Evolutionary conservation across 139 green algal species (phyloP).

Genomic region (Tetradesmus obliquus): DNA sequence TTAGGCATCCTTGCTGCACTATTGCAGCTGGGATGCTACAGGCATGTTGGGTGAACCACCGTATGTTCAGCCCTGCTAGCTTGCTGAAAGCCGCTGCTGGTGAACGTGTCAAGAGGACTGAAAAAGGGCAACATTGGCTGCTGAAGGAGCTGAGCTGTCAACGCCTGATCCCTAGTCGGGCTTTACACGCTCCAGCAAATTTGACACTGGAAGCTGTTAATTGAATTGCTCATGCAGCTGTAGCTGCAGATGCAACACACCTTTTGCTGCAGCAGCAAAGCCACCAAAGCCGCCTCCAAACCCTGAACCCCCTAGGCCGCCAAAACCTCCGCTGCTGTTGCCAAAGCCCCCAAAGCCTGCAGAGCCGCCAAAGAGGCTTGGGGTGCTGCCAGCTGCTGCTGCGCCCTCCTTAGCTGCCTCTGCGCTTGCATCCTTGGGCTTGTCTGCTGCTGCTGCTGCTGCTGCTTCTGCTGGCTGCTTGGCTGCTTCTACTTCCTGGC

Average conservation of each 20-base stretch:
- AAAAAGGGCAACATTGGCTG: too few relatives aligned
- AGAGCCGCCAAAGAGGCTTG: slow-evolving; percentile 39
- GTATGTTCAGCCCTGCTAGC: too few relatives aligned
- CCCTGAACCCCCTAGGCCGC: background rate
- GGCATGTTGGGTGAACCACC: too few relatives aligned
- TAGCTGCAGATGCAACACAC: background rate
- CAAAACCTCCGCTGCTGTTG: slow-evolving; percentile 13
- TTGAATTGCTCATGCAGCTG: background rate
- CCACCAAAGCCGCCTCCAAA: slow-evolving; percentile 30
- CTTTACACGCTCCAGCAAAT: too few relatives aligned
- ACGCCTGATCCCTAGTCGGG: too few relatives aligned
- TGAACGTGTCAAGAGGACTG: too few relatives aligned
- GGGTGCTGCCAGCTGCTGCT: background rate
- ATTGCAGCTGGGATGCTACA: background rate
- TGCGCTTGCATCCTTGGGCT: background rate
- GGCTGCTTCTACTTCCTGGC: background rate
- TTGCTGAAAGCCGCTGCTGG: too few relatives aligned
- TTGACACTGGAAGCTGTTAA: too few relatives aligned
- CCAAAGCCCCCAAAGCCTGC: slow-evolving; percentile 46
- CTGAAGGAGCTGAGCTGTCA: too few relatives aligned
- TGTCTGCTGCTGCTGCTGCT: slow-evolving; percentile 1
- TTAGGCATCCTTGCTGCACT: background rate
- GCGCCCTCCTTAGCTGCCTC: background rate
- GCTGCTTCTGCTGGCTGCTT: background rate
- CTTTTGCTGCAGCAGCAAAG: slow-evolving; percentile 37